phyloP scores from a whole-genome alignment of 768 basidiomycete genomes.

The Serendipita sp. region DNA sequence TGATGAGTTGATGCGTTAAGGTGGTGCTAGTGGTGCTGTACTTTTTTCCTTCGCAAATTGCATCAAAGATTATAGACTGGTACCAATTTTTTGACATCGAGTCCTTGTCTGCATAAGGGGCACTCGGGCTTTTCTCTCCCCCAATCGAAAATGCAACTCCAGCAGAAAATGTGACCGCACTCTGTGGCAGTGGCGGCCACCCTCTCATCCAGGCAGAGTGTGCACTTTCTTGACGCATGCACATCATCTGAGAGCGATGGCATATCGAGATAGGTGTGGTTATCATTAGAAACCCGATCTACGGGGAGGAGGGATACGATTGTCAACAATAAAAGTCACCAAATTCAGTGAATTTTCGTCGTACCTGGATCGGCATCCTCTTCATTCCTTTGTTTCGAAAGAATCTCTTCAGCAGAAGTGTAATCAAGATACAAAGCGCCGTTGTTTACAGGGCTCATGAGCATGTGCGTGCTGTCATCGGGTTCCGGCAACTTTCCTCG shows the following conservation, averaged over 20 bases:
- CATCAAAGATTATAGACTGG: constrained; percentile 73
- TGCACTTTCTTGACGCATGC: constrained; percentile 54
- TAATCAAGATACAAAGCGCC: background rate
- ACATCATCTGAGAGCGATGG: constrained; percentile 33
- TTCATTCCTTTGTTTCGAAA: background rate
- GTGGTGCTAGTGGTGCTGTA: too few species aligned
- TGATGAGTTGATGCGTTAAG: too few species aligned
- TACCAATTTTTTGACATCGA: constrained; percentile 51
- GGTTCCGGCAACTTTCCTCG: background rate
- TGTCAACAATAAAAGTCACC: too few species aligned
- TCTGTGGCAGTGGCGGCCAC: constrained; percentile 72
- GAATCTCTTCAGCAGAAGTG: background rate
- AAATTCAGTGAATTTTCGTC: too few species aligned
- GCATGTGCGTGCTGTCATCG: background rate
- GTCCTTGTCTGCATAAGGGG: constrained; percentile 66
- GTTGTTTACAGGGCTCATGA: background rate
- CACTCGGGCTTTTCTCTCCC: constrained; percentile 84
- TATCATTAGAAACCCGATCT: constrained; percentile 41
- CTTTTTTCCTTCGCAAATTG: too few species aligned
- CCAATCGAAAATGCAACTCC: constrained; percentile 82
- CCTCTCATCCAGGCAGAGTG: constrained; percentile 72
- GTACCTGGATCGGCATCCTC: background rate
- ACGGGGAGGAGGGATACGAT: too few species aligned
- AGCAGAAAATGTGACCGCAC: constrained; percentile 82
- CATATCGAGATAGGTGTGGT: constrained; percentile 49